Conservation (phyloP, 2,329 filamentous ascomycete species). For the Biscogniauxia mediterranea region DNA sequence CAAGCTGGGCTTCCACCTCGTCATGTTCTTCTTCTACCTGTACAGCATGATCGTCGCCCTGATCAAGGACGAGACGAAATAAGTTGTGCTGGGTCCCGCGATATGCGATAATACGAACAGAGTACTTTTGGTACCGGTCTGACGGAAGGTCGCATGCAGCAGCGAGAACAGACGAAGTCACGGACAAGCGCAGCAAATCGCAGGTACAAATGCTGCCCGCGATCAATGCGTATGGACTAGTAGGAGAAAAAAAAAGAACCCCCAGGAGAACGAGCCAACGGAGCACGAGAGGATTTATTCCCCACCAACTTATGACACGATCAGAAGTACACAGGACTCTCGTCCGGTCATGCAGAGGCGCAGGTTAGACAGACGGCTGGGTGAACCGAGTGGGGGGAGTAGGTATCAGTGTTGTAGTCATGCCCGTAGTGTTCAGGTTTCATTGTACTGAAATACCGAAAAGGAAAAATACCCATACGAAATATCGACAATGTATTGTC, state of each 20-base stretch:
- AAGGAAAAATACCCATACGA: conserved; percentile 15
- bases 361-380: background rate
- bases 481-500: background rate
- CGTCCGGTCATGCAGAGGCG: background rate
- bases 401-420: background rate
- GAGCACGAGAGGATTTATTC: background rate
- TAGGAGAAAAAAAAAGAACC: background rate
- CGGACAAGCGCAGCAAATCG: background rate
- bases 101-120: conserved; percentile 6
- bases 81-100: conserved; percentile 35
- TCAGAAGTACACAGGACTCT: background rate
- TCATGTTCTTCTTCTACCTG: conserved; percentile 99
- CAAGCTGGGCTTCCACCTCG: conserved; percentile 96
- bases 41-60: conserved; percentile 98
- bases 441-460: conserved; percentile 17
- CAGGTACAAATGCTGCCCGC: too few relatives aligned
- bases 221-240: background rate
- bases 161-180: background rate
- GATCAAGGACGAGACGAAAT: conserved; percentile 91
- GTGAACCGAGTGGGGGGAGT: background rate
- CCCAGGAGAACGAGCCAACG: background rate
- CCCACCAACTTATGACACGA: background rate
- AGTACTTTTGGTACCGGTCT: conserved; percentile 9
- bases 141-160: conserved; percentile 1
- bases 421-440: background rate